A percentile compares a stretch with the other conserved stretches of the same genome.
Evolutionary conservation across 2,329 filamentous ascomycete genomes (phyloP).

Genomic region (Dactylellina cionopaga): DNA sequence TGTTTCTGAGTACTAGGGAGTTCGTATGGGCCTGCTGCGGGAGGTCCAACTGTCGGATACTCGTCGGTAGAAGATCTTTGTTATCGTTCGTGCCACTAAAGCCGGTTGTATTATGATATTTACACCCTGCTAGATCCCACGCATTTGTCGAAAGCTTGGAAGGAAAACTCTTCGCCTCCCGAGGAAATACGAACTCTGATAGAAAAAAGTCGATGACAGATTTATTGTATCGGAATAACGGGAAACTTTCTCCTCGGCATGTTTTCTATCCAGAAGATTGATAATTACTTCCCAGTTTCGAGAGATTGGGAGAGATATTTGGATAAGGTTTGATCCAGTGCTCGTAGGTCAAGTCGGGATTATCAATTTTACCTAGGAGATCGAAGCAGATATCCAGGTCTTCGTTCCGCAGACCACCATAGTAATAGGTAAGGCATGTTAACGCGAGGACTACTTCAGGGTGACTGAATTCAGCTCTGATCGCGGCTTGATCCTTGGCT

Average conservation of each 20-base stretch:
- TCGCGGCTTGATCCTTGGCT: constrained; percentile 69
- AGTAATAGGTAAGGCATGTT: constrained; percentile 69
- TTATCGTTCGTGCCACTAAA: constrained; percentile 78
- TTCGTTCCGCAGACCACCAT: constrained; percentile 66
- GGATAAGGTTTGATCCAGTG: constrained; percentile 62
- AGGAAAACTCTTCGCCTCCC: constrained; percentile 71
- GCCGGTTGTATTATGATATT: constrained; percentile 66
- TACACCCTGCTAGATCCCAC: constrained; percentile 69
- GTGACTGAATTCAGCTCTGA: constrained; percentile 70
- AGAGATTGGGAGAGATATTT: constrained; percentile 60
- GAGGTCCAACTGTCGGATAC: constrained; percentile 68
- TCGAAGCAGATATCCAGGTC: constrained; percentile 65
- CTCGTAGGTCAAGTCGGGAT: constrained; percentile 66
- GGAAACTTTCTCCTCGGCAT: constrained; percentile 67
- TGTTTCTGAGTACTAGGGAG: constrained; percentile 68
- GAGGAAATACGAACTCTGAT: constrained; percentile 68
- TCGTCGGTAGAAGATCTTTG: constrained; percentile 67
- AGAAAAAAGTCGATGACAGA: constrained; percentile 73
- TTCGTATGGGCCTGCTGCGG: constrained; percentile 71
- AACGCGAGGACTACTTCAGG: constrained; percentile 69
- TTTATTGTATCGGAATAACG: constrained; percentile 66
- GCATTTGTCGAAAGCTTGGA: constrained; percentile 72
- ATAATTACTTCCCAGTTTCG: constrained; percentile 60
- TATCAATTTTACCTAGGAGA: constrained; percentile 66
- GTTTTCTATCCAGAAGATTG: constrained; percentile 13